These are phyloP conservation scores for Saccharomyces pastorianus DNA, from an alignment of 1,139 yeast species.

Conservation along the genomic window DNA sequence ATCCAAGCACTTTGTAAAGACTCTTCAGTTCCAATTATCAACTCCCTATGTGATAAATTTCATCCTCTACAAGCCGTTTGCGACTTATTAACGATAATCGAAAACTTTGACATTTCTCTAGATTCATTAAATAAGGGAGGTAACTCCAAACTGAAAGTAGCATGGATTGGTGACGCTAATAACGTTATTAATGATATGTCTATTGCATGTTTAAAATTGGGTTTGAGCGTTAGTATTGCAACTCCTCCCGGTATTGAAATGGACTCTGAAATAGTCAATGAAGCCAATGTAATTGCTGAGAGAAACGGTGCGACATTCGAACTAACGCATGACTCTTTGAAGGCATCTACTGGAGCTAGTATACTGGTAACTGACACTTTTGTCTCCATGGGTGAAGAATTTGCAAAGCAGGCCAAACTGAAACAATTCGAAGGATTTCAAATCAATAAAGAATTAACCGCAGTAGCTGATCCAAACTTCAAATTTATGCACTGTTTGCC, in stretches of 20 bases:
- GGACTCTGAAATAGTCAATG: conserved; percentile 46
- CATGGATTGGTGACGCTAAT: conserved; percentile 97
- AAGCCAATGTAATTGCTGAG: conserved; percentile 47
- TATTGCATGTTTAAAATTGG: conserved; percentile 80
- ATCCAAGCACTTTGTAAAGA: conserved; percentile 66
- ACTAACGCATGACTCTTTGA: conserved; percentile 62
- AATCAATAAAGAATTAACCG: conserved; percentile 59
- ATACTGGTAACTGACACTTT: conserved; percentile 94
- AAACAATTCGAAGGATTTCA: conserved; percentile 82
- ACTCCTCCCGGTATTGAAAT: conserved; percentile 71
- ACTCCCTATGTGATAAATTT: conserved; percentile 83
- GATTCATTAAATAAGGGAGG: conserved; percentile 13
- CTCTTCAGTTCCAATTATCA: conserved; percentile 84
- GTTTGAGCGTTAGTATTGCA: conserved; percentile 76
- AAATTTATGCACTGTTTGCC: conserved; percentile 97
- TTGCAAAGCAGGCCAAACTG: conserved; percentile 60
- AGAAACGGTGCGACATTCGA: conserved; percentile 50
- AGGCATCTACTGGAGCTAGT: conserved; percentile 67
- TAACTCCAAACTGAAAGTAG: conserved; percentile 50
- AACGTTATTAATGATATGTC: conserved; percentile 91
- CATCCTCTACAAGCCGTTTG: conserved; percentile 96
- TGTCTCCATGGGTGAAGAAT: conserved; percentile 96
- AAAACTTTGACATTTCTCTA: conserved; percentile 45
- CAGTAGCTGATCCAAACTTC: conserved; percentile 57
- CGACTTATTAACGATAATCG: conserved; percentile 79